Evolutionary conservation across 2,329 filamentous ascomycete genomes (phyloP), one percentile per base, ranked within the genome.

Genomic region (Diaporthe vaccinii): DNA sequence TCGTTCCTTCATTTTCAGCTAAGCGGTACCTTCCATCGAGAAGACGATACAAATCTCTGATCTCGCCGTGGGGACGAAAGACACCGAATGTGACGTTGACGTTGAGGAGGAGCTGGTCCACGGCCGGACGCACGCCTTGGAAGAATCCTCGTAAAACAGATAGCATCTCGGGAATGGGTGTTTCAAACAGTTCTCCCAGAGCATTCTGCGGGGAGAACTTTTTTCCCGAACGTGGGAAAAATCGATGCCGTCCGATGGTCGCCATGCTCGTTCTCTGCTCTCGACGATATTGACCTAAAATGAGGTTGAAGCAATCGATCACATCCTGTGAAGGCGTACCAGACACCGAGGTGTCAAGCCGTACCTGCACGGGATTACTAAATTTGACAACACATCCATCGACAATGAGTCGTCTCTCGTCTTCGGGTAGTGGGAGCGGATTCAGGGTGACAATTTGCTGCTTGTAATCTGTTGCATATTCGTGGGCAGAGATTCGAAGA

Each of bases 91-190:
- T 87, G 14, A 90, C 86, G 74, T 91, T 91, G 62, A 85, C 84
- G 76, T 91, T 91, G 36, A 91, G 81, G 0, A 91, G 84, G 1
- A 91, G 78, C 0, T 88, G 84, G 2, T 88, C 89, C 0, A 89
- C 91, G 0, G 87, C 87, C 0, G 89, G 83, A 8, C 89, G 87
- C 3, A 87, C 84, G 44, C 89, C 90, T 78, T 90, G 88, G 74
- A 90, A 90, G 78, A 88, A 91, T 1, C 90, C 90, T 22, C 89
- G 86, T 1, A 88, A 82, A 41, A 88, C 85, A 10, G 69, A 58
- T 8, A 68, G 79, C 71, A n/a, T n/a, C n/a, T n/a, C n/a, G n/a
- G n/a, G n/a, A n/a, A n/a, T n/a, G n/a, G n/a, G n/a, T n/a, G n/a
- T n/a, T n/a, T n/a, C n/a, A n/a, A n/a, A n/a, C n/a, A n/a, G n/a